A percentile compares a stretch with the other conserved stretches of the same genome.
These are phyloP conservation scores for Sergeia podlipaevii DNA, from an alignment of 208 protist species.

Conservation along the genomic window DNA sequence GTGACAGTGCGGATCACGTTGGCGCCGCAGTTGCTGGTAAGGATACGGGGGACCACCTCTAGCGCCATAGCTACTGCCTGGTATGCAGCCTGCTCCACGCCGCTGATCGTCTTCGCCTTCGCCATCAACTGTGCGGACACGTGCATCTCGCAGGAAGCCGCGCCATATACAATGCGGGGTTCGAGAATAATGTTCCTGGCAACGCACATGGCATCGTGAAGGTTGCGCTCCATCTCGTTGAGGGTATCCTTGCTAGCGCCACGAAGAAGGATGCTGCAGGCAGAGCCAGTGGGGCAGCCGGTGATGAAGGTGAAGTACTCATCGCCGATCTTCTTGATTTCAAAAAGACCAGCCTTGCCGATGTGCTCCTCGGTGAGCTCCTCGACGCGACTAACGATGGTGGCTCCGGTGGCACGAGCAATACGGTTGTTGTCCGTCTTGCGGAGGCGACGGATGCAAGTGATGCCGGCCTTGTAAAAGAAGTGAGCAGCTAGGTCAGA, in stretches of 20 bases:
- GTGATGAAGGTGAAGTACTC: constrained; percentile 99
- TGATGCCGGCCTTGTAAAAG: constrained; percentile 97
- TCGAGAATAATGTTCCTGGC: constrained; percentile 98
- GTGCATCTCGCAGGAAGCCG: constrained; percentile 98
- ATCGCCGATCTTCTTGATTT: constrained; percentile 99
- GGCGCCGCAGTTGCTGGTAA: constrained; percentile 99
- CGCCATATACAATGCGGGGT: constrained; percentile 98
- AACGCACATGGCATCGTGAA: constrained; percentile 99
- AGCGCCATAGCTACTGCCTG: constrained; percentile 94
- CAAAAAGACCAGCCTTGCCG: constrained; percentile 98
- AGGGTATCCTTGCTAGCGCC: constrained; percentile 99
- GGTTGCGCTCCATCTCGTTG: constrained; percentile 99
- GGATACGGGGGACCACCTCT: constrained; percentile 97
- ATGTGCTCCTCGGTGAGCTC: constrained; percentile 98
- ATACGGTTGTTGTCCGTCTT: constrained; percentile 99
- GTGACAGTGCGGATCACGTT: constrained; percentile 98
- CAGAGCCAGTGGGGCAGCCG: constrained; percentile 97
- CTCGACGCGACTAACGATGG: constrained; percentile 96
- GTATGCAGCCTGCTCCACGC: constrained; percentile 97
- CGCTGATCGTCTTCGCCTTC: constrained; percentile 94
- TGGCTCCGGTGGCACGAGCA: constrained; percentile 97
- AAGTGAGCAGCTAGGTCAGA: constrained; percentile 99
- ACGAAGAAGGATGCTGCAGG: constrained; percentile 99
- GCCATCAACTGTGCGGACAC: constrained; percentile 91
- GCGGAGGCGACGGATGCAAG: constrained; percentile 96